Percentiles rank a stretch among this genome's conserved stretches.
Conservation (phyloP, 192 early-diverging fungal species). For the Lobosporangium transversale region DNA sequence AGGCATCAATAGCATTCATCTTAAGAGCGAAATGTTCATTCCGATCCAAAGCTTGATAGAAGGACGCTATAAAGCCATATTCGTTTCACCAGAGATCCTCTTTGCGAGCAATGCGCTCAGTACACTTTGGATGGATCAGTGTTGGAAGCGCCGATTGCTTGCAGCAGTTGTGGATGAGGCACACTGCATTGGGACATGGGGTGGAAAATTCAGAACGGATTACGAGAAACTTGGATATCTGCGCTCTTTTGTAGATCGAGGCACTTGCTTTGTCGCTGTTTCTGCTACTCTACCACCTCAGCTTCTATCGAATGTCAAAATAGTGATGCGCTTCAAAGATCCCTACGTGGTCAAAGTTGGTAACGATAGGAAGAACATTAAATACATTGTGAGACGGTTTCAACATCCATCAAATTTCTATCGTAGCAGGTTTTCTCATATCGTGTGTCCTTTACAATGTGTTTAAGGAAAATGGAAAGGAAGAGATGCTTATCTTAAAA, state of each 20-base stretch:
- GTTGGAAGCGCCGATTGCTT: neutral
- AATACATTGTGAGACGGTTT: neutral
- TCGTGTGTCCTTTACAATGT: no score
- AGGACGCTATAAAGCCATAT: slow-evolving; percentile 6
- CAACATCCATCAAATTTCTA: neutral
- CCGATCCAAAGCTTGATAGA: no score
- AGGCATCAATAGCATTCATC: no score
- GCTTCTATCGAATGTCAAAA: neutral
- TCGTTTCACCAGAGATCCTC: slow-evolving; percentile 36
- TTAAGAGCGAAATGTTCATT: no score
- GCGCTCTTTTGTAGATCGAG: no score
- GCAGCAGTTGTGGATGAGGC: slow-evolving; percentile 32
- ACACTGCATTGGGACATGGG: slow-evolving; percentile 13
- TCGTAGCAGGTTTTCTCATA: no score
- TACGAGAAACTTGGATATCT: slow-evolving; percentile 5
- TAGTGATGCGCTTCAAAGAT: no score
- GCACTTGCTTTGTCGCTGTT: no score
- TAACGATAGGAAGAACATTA: slow-evolving; percentile 18
- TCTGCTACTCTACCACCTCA: slow-evolving; percentile 15
- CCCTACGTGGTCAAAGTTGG: neutral
- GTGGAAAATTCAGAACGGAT: neutral
- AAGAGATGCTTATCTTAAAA: no score
- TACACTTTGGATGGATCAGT: neutral
- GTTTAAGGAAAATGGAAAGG: no score
- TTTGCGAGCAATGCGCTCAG: neutral